phyloP scores from a whole-genome alignment of 805 yeast genomes.

The Lipomyces kockii region DNA sequence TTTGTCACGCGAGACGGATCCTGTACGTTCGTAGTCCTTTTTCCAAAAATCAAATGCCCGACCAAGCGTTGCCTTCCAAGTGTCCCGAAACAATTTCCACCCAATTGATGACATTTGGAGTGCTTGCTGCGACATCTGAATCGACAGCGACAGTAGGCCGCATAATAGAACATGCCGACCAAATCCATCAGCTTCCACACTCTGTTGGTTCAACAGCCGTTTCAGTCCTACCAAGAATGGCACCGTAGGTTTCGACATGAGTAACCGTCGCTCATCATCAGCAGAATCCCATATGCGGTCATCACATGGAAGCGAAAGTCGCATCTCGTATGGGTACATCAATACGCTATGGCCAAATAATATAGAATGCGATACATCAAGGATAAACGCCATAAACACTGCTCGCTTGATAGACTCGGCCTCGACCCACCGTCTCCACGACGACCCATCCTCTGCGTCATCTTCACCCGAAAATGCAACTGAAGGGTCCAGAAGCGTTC shows the following conservation, averaged over 20 bases:
- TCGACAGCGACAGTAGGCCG: constrained; percentile 68
- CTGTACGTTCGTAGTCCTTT: constrained; percentile 30
- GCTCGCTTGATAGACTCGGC: constrained; percentile 77
- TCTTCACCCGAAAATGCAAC: constrained; percentile 5
- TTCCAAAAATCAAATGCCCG: constrained; percentile 75
- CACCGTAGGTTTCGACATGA: constrained; percentile 32
- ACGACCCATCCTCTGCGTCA: constrained; percentile 37
- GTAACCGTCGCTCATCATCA: constrained; percentile 32
- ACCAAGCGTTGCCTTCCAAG: constrained; percentile 73
- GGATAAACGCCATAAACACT: constrained; percentile 78
- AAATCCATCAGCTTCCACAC: constrained; percentile 56
- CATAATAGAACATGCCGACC: constrained; percentile 69
- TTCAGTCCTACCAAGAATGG: constrained; percentile 64
- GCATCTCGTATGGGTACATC: constrained; percentile 63
- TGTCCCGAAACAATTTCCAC: constrained; percentile 49
- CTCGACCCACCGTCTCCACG: constrained; percentile 75
- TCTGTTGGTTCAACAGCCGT: constrained; percentile 57
- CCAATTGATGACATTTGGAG: constrained; percentile 58
- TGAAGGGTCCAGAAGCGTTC: constrained; percentile 11
- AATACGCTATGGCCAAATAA: constrained; percentile 73
- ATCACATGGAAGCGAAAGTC: constrained; percentile 64
- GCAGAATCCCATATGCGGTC: constrained; percentile 60
- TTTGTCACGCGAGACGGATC: not conserved
- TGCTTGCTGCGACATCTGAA: constrained; percentile 74
- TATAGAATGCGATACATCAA: constrained; percentile 78